These are phyloP conservation scores for Hyphopichia wangnamkhiaoensis DNA, from an alignment of 1,139 yeast species.

Conservation along the genomic window DNA sequence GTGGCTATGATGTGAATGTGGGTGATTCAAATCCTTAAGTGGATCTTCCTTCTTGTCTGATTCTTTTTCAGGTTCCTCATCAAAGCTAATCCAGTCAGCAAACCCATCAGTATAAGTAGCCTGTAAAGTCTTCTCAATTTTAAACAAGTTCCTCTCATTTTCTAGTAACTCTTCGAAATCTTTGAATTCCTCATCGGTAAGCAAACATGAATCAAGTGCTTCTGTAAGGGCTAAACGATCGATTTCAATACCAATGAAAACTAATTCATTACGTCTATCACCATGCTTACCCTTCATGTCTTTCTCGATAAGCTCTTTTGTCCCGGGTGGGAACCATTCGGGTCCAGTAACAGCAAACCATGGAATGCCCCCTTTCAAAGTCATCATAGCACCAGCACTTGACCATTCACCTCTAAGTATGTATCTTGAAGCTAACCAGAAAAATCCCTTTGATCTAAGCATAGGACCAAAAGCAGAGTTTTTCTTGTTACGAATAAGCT, in stretches of 20 bases:
- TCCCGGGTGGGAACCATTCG: constrained; percentile 33
- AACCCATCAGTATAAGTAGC: constrained; percentile 38
- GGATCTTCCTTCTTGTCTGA: background rate
- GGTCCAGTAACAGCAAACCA: constrained; percentile 45
- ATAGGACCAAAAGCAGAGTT: constrained; percentile 37
- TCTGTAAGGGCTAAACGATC: constrained; percentile 23
- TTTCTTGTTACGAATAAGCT: constrained; percentile 30
- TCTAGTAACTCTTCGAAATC: constrained; percentile 25
- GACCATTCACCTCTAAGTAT: constrained; percentile 48
- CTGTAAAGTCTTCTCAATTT: constrained; percentile 30
- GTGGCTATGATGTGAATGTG: background rate
- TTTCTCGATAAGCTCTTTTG: constrained; percentile 26
- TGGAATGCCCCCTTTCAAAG: constrained; percentile 44
- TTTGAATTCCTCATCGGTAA: constrained; percentile 35
- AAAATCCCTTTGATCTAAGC: constrained; percentile 44
- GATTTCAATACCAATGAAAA: constrained; percentile 42
- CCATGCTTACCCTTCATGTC: constrained; percentile 42
- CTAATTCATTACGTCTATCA: constrained; percentile 46
- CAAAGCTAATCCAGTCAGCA: constrained; percentile 22
- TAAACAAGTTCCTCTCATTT: constrained; percentile 23
- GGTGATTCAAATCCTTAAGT: background rate
- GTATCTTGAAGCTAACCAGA: constrained; percentile 48
- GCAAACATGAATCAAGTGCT: constrained; percentile 34
- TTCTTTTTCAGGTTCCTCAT: constrained; percentile 10
- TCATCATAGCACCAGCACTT: constrained; percentile 46